phyloP scores from a whole-genome alignment of 768 basidiomycete genomes.

The Cystobasidium ongulense region DNA sequence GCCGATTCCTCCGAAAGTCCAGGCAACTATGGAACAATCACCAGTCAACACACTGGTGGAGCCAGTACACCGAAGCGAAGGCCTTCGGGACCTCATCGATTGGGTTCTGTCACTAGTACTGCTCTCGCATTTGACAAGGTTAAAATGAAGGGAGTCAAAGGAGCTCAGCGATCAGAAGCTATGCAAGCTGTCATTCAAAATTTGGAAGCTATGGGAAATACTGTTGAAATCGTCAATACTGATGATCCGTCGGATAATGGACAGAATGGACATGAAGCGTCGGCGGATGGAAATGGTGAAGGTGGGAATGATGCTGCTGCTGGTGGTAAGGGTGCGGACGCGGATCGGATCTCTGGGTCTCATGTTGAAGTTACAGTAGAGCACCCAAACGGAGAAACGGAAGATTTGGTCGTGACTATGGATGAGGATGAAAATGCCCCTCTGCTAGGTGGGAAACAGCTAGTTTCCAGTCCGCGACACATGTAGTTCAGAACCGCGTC shows the following conservation, averaged over 20 bases:
- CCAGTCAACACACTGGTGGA: background rate
- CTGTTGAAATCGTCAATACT: background rate
- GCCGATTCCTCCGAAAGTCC: background rate
- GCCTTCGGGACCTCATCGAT: slow-evolving; percentile 9
- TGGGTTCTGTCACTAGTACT: background rate
- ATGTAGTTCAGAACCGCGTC: too few relatives aligned
- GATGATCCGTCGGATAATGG: background rate
- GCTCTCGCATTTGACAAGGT: slow-evolving; percentile 7
- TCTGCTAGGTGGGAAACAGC: slow-evolving; percentile 25
- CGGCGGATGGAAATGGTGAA: background rate
- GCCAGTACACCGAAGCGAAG: slow-evolving; percentile 3
- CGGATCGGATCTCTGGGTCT: background rate
- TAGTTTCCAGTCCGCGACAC: background rate
- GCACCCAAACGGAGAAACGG: background rate
- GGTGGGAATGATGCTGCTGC: background rate
- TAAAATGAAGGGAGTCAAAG: slow-evolving; percentile 28
- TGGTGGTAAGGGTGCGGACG: background rate
- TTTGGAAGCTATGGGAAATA: slow-evolving; percentile 10
- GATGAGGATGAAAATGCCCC: slow-evolving; percentile 18
- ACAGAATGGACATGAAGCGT: background rate
- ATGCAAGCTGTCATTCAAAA: slow-evolving; percentile 23
- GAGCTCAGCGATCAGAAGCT: background rate
- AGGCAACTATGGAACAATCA: slow-evolving; percentile 23
- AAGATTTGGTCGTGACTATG: background rate
- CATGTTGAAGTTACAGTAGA: background rate